Percentiles rank a stretch among this genome's conserved stretches.
phyloP scores from a whole-genome alignment of 495 filamentous ascomycete genomes.

The Viridothelium virens region DNA sequence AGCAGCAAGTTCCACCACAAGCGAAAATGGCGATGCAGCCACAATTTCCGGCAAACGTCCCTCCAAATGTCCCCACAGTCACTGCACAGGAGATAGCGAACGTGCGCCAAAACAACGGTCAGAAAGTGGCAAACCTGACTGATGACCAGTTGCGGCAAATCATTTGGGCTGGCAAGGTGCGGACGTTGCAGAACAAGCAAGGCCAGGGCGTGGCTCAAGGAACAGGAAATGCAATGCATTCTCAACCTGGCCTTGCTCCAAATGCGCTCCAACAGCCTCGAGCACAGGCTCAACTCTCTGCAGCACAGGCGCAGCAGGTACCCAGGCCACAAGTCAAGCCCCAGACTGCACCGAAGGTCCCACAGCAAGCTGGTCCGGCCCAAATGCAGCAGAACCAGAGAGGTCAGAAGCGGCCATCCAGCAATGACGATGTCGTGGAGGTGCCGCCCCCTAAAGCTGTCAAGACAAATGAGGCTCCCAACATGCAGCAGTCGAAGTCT shows the following conservation, averaged over 20 bases:
- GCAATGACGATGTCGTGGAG: constrained; percentile 56
- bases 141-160: constrained; percentile 51
- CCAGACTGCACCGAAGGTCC: constrained; percentile 24
- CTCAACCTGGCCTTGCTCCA: background rate
- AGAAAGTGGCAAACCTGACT: constrained; percentile 34
- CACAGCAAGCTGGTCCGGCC: constrained; percentile 20
- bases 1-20: constrained; percentile 15
- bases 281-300: constrained; percentile 13
- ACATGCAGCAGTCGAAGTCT: constrained; percentile 33
- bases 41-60: background rate
- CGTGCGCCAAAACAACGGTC: constrained; percentile 17
- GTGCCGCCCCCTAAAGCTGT: constrained; percentile 38
- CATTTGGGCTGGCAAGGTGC: constrained; percentile 29
- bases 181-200: constrained; percentile 20
- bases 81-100: constrained; percentile 26
- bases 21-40: constrained; percentile 11
- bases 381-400: constrained; percentile 29
- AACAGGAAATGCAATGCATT: background rate
- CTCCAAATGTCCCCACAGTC: constrained; percentile 10
- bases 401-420: constrained; percentile 47
- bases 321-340: constrained; percentile 15
- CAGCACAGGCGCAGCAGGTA: constrained; percentile 20
- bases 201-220: background rate
- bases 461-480: constrained; percentile 34
- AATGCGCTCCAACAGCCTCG: constrained; percentile 22